phyloP scores from a whole-genome alignment of 352 stramenopile genomes.

The Phytophthora pinifolia region DNA sequence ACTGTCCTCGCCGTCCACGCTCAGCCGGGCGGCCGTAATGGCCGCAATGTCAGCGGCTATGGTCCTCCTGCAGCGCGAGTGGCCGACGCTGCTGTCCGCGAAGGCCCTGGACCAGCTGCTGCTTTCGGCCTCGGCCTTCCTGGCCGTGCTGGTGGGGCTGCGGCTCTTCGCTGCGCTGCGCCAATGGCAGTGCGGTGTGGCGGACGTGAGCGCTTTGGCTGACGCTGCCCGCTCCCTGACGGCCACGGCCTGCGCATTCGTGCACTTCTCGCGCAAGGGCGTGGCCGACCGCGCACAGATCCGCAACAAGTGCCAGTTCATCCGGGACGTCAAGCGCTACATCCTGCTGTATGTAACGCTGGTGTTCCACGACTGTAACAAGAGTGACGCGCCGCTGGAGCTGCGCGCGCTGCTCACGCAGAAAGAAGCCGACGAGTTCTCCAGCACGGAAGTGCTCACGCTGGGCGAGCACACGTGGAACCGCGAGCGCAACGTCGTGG shows the following conservation, averaged over 20 bases:
- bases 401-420: slow-evolving; percentile 44
- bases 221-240: slow-evolving; percentile 43
- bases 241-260: slow-evolving; percentile 41
- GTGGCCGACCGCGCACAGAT: slow-evolving; percentile 34
- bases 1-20: slow-evolving; percentile 28
- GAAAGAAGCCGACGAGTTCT: slow-evolving; percentile 44
- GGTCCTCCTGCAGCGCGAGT: slow-evolving; percentile 25
- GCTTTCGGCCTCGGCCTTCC: slow-evolving; percentile 32
- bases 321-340: slow-evolving; percentile 62
- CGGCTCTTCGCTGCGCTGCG: slow-evolving; percentile 39
- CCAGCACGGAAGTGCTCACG: slow-evolving; percentile 37
- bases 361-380: slow-evolving; percentile 59
- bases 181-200: slow-evolving; percentile 52
- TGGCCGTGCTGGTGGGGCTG: slow-evolving; percentile 46
- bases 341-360: slow-evolving; percentile 56
- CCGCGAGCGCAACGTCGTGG: slow-evolving; percentile 42
- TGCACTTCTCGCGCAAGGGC: slow-evolving; percentile 45
- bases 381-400: slow-evolving; percentile 39
- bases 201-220: slow-evolving; percentile 39
- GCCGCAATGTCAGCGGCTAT: slow-evolving; percentile 25
- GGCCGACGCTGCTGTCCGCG: slow-evolving; percentile 21
- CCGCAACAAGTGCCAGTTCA: slow-evolving; percentile 50
- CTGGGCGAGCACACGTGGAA: slow-evolving; percentile 50
- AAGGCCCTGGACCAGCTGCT: slow-evolving; percentile 37
- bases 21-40: slow-evolving; percentile 27